Evolutionary conservation across 495 filamentous ascomycete genomes (phyloP).

Genomic region (Penicillium parvum): DNA sequence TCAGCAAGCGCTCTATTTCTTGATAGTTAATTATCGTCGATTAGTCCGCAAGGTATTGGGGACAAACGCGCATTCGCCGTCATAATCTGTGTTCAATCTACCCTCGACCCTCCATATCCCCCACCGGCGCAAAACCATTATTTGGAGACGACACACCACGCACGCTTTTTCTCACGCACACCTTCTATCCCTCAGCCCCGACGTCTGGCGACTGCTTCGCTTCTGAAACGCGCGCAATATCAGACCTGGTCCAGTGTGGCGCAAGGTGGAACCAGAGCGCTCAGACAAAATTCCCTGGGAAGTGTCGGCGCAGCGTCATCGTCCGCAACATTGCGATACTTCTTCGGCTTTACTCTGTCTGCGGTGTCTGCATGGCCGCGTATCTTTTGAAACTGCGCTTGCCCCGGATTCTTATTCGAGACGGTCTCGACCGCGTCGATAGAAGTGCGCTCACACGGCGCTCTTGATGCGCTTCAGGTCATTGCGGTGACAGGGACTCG

Average conservation of each 20-base stretch:
- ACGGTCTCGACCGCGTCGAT: not conserved
- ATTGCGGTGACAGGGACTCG: constrained; percentile 24
- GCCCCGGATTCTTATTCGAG: constrained; percentile 5
- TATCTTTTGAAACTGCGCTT: constrained; percentile 6
- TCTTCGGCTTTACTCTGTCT: constrained; percentile 1
- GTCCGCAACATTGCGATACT: constrained; percentile 2
- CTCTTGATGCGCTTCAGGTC: constrained; percentile 36
- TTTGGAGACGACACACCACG: not conserved
- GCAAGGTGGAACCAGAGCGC: constrained; percentile 15
- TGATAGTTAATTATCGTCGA: constrained; percentile 29
- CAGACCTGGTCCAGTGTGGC: constrained; percentile 15
- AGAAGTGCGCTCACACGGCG: constrained; percentile 4
- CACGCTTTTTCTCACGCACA: not conserved
- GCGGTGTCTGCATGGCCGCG: constrained; percentile 18
- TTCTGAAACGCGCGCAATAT: constrained; percentile 27
- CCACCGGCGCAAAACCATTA: constrained; percentile 11
- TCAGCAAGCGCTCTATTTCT: constrained; percentile 23
- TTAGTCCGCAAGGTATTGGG: constrained; percentile 20
- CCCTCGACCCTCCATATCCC: constrained; percentile 24
- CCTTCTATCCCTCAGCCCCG: constrained; percentile 1
- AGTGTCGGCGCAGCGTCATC: constrained; percentile 13
- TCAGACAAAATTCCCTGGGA: constrained; percentile 3
- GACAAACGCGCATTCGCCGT: not conserved
- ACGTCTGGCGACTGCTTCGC: constrained; percentile 3
- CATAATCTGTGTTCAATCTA: constrained; percentile 18